Evolutionary conservation across 495 filamentous ascomycete genomes (phyloP), one percentile per base, ranked within the genome.

Genomic region (Aspergillus bridgeri): DNA sequence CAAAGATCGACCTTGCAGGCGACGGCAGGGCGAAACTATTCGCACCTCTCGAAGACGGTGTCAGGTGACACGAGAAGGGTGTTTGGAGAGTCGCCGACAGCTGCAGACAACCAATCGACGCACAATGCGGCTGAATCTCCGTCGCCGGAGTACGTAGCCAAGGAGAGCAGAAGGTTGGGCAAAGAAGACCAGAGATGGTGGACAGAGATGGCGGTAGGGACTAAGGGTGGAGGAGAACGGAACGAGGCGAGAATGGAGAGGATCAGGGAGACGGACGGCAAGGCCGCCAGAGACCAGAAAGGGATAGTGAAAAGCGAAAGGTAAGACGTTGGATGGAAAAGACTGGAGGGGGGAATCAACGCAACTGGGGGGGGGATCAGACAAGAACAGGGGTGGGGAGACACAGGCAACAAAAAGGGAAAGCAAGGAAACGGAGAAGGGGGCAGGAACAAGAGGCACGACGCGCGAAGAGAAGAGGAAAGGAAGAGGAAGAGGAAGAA

Each of bases 381-480:
- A 24, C 21, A 24, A 24, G 17, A n/a, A 50, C 21, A 24, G 24
- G 21, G 23, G 48, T 24, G 21, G 23, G 46, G 38, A 54, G 50
- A 42, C 43, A 47, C 46, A 58, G 46, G 33, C 44, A 51, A 56
- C 23, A n/a, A 49, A 47, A 23, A 54, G 52, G 61, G 54, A 44
- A 48, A 55, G 51, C 49, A 49, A 56, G 42, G 53, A 63, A 49
- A 18, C 46, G 42, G 17, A 45, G 33, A 50, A 65, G 50, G 58
- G 61, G 60, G 56, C 55, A 53, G 57, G 58, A 56, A 63, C n/a
- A n/a, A n/a, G n/a, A n/a, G n/a, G n/a, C n/a, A n/a, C n/a, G n/a
- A n/a, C n/a, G n/a, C n/a, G n/a, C n/a, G n/a, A 56, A 58, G 56
- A 64, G 57, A 61, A 60, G 54, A 62, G 64, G 54, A 57, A 58